Percentiles rank a stretch among this genome's conserved stretches.
phyloP scores from a whole-genome alignment of 1,284 basidiomycete genomes.

The Blastosporella zonata region DNA sequence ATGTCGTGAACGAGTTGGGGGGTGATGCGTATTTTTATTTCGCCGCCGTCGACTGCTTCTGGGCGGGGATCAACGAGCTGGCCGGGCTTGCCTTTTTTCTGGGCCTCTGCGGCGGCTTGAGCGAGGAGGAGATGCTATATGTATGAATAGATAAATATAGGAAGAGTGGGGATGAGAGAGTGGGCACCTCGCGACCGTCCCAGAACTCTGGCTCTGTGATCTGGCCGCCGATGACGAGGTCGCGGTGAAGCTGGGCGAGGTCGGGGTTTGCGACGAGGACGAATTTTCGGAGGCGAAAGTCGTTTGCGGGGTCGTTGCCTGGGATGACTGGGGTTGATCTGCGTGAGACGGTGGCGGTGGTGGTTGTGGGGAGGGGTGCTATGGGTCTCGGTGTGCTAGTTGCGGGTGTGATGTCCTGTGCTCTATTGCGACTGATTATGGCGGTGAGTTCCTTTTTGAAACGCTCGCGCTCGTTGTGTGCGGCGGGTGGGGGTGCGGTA shows the following conservation, averaged over 20 bases:
- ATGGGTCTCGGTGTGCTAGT: conserved; percentile 15
- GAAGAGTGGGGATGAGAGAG: conserved; percentile 11
- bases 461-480: conserved; percentile 66
- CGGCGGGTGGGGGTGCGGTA: conserved; percentile 56
- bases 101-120: conserved; percentile 67
- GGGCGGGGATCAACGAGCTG: conserved; percentile 89
- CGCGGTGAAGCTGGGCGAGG: conserved; percentile 75
- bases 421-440: conserved; percentile 70
- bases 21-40: conserved; percentile 89
- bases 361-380: conserved; percentile 46
- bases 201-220: conserved; percentile 93
- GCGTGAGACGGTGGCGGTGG: conserved; percentile 52
- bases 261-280: conserved; percentile 78
- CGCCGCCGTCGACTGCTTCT: conserved; percentile 73
- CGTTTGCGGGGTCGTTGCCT: conserved; percentile 55
- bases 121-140: conserved; percentile 66
- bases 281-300: conserved; percentile 73
- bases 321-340: conserved; percentile 51
- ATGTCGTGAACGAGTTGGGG: conserved; percentile 93
- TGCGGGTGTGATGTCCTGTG: conserved; percentile 28
- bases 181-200: conserved; percentile 84
- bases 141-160: neutral
- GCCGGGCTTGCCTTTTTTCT: conserved; percentile 81
- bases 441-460: conserved; percentile 76
- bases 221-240: conserved; percentile 81